These are phyloP conservation scores for Penicillium soppii DNA, from an alignment of 495 filamentous ascomycete species.

Conservation along the genomic window DNA sequence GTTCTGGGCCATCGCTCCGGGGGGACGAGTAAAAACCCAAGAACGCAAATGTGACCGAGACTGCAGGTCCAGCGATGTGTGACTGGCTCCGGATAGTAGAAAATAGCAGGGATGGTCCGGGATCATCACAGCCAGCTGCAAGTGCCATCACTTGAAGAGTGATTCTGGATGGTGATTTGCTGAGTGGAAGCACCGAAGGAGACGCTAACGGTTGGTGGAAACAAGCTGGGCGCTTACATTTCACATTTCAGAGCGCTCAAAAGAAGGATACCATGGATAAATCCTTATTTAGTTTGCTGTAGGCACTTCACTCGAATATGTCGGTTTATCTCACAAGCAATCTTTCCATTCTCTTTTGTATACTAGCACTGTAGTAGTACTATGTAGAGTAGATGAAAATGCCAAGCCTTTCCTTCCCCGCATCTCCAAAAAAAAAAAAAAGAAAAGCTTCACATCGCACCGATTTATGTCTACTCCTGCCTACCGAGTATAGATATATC, in stretches of 20 bases:
- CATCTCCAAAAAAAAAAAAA: slow-evolving; percentile 9
- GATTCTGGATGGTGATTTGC: slow-evolving; percentile 9
- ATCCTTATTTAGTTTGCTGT: too few species aligned
- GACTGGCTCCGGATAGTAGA: slow-evolving; percentile 11
- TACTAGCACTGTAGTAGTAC: too few species aligned
- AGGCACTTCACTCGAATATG: neutral
- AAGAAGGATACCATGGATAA: too few species aligned
- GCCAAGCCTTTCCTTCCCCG: slow-evolving; percentile 7
- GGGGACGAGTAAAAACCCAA: slow-evolving; percentile 36
- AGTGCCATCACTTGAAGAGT: slow-evolving; percentile 10
- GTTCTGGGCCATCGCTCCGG: slow-evolving; percentile 11
- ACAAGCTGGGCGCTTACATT: slow-evolving; percentile 6
- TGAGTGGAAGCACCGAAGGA: slow-evolving; percentile 7
- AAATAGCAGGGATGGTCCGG: slow-evolving; percentile 14
- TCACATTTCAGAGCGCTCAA: neutral
- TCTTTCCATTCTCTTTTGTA: too few species aligned
- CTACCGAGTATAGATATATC: neutral
- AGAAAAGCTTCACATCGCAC: neutral
- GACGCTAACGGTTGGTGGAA: slow-evolving; percentile 6
- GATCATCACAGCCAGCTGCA: slow-evolving; percentile 11
- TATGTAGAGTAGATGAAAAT: too few species aligned
- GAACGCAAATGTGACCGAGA: slow-evolving; percentile 34
- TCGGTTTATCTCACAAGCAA: neutral
- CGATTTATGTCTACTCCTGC: too few species aligned
- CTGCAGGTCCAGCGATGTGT: slow-evolving; percentile 26